phyloP scores from a whole-genome alignment of 352 stramenopile genomes.

The Phytophthora tentaculata region DNA sequence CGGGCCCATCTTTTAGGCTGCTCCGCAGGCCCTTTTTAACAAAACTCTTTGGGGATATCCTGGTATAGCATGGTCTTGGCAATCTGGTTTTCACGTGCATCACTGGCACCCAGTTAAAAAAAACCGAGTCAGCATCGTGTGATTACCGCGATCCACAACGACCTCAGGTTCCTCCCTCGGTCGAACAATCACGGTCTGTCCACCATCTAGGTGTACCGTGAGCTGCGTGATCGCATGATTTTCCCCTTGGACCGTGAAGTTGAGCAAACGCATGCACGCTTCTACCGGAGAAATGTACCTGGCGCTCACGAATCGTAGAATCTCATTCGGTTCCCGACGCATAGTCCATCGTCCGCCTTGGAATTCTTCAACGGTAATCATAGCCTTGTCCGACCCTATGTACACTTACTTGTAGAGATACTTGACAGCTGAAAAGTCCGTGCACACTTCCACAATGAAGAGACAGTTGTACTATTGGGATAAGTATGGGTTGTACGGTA shows the following conservation, averaged over 20 bases:
- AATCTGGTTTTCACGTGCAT: too few species aligned
- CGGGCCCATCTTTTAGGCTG: background rate
- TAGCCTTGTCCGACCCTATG: constrained; percentile 51
- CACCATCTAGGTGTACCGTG: background rate
- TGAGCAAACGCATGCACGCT: background rate
- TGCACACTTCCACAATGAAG: constrained; percentile 64
- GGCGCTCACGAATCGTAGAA: background rate
- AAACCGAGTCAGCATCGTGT: background rate
- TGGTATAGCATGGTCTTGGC: background rate
- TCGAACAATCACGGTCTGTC: background rate
- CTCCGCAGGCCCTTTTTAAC: background rate
- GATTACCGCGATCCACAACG: background rate
- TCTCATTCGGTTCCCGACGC: background rate
- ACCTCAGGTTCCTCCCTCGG: background rate
- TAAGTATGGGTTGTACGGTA: background rate
- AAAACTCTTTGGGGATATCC: background rate
- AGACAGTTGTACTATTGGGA: constrained; percentile 57
- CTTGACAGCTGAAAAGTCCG: constrained; percentile 41
- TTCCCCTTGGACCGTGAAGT: background rate
- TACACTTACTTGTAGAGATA: constrained; percentile 73
- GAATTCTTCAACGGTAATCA: constrained; percentile 17
- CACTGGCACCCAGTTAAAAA: background rate
- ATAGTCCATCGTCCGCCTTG: background rate
- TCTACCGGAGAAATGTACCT: background rate
- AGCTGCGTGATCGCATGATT: background rate